A percentile compares a stretch with the other conserved stretches of the same genome.
phyloP scores from a whole-genome alignment of 108 stramenopile species.

The Mediolabrus comicus region DNA sequence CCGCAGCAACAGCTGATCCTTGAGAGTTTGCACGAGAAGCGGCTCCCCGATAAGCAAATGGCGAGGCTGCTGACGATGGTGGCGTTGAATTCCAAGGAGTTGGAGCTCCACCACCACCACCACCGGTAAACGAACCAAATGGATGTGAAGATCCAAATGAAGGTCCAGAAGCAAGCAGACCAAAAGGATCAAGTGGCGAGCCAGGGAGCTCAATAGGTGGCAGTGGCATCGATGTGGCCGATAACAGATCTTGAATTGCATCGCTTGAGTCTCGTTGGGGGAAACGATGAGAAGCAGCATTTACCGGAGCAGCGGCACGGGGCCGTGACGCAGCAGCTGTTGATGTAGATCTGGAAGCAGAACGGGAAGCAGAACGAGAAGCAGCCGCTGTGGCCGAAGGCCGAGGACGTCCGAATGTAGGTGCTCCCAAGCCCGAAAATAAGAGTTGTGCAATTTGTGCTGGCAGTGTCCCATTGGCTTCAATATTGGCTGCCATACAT shows the following conservation, averaged over 20 bases:
- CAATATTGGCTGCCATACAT: conserved; percentile 17
- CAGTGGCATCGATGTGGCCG: neutral
- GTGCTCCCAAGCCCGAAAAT: conserved; percentile 43
- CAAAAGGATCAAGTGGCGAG: neutral
- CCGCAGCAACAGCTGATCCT: neutral
- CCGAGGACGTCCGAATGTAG: conserved; percentile 5
- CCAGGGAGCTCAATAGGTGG: neutral
- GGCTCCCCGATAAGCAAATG: neutral
- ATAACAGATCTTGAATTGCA: no score
- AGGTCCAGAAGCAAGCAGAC: neutral
- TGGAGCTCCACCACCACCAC: neutral
- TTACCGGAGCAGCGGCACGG: neutral
- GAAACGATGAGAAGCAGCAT: neutral
- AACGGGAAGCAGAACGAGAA: neutral
- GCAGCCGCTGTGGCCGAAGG: neutral
- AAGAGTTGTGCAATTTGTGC: conserved; percentile 45
- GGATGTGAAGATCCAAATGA: neutral
- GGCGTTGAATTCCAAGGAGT: conserved; percentile 6
- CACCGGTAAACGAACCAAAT: neutral
- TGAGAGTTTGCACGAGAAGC: neutral
- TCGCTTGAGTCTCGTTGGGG: neutral
- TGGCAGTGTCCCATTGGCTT: conserved; percentile 38
- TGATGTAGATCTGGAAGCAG: neutral
- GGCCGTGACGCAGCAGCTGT: neutral
- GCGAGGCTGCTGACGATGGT: conserved; percentile 1